phyloP scores from a whole-genome alignment of 345 rosid genomes.

The Arabis alpina region DNA sequence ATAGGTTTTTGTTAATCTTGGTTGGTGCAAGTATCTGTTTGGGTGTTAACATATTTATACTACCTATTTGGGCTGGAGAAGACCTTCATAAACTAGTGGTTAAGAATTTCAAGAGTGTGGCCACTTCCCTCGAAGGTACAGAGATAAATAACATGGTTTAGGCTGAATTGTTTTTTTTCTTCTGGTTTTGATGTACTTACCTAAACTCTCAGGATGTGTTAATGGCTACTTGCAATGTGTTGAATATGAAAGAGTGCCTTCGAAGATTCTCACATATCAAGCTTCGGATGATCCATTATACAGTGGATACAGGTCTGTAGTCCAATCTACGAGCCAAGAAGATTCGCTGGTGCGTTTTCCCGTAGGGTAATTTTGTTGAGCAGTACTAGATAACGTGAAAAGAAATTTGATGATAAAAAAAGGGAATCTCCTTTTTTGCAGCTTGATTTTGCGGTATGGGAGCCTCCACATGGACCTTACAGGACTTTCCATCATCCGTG shows the following conservation, averaged over 20 bases:
- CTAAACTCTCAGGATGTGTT: slow-evolving; percentile 63
- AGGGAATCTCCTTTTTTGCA: slow-evolving; percentile 36
- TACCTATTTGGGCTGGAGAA: slow-evolving; percentile 94
- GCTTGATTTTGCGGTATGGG: slow-evolving; percentile 86
- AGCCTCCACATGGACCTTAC: slow-evolving; percentile 92
- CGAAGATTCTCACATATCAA: slow-evolving; percentile 85
- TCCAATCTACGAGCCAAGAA: slow-evolving; percentile 86
- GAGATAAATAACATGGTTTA: not conserved
- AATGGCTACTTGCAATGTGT: slow-evolving; percentile 72
- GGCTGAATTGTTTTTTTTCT: not conserved
- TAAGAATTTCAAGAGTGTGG: slow-evolving; percentile 82
- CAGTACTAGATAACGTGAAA: not conserved
- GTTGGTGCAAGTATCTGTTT: slow-evolving; percentile 73
- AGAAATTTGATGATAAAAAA: not conserved
- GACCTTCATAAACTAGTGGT: slow-evolving; percentile 88
- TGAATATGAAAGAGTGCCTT: slow-evolving; percentile 84
- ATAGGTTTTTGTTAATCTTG: slow-evolving; percentile 64
- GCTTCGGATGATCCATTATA: slow-evolving; percentile 85
- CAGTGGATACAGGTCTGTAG: slow-evolving; percentile 81
- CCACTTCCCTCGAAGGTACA: slow-evolving; percentile 83
- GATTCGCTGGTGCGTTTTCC: slow-evolving; percentile 65
- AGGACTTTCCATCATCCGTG: slow-evolving; percentile 75
- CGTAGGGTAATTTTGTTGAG: not conserved
- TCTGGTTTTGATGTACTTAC: slow-evolving; percentile 14
- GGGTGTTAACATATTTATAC: slow-evolving; percentile 62